Base-by-base conservation (phyloP, 176 grass and related monocot genomes). In the Phoenix dactylifera region DNA sequence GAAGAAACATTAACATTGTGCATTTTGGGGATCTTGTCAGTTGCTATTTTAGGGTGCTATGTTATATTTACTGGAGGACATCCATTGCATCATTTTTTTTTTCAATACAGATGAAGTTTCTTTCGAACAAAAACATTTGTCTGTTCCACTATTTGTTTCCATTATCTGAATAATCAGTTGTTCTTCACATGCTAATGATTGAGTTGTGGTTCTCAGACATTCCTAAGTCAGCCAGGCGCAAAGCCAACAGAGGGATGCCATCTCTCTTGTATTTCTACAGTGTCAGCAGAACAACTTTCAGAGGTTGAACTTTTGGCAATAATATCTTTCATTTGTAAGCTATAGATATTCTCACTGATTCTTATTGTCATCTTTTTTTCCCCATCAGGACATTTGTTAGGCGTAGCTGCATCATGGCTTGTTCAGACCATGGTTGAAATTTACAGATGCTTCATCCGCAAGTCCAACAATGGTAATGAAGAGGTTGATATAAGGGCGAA, bases 331-430 rank as follows among this genome's bases (percentile, higher is more conserved):
- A 44, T 44, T 44, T 44, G 10, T 44, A 44, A 44, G 35, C 7
- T 44, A 44, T 44, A 14, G 35, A 9, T 44, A 44, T 44, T 44
- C 35, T 44, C 2, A 5, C 48, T 9, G 3, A 3, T 28, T 58
- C 58, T 35, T 52, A 64, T 16, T 52, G 18, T 62, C 67, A 20
- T 17, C 15, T 35, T 60, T 48, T 15, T 72, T 65, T 23, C 77
- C 52, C 24, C 52, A 64, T 82, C 81, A 98, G 93, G 72, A 15
- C 87, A 98, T 88, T 67, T 81, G 55, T 64, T 98, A 39, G 93
- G 80, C 30, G 82, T 98, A 57, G 62, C 81, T 83, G 93, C 93
- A 72, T 78, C 93, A 78, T 98, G 88, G 93, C 75, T 88, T 61
- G 70, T 98, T 39, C 93, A 86, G 59, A 76, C 81, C 26, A 19